A percentile compares a stretch with the other conserved stretches of the same genome.
phyloP scores from a whole-genome alignment of 1,139 yeast species.

The Blastobotrys proliferans region DNA sequence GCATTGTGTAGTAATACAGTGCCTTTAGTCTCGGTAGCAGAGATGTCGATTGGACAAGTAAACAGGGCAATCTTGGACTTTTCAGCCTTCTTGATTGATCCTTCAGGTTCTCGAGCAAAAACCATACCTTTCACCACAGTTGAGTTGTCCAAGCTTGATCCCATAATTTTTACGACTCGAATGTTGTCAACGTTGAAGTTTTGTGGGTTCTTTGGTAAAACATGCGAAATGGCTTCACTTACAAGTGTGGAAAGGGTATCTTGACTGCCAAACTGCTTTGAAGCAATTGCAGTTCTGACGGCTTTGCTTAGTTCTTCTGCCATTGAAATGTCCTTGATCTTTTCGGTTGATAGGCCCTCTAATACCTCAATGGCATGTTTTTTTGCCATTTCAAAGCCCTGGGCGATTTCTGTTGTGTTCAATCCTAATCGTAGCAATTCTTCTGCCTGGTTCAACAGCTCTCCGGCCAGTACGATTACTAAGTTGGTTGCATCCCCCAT shows the following conservation, averaged over 20 bases:
- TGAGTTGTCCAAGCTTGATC: conserved; percentile 69
- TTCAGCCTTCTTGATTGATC: conserved; percentile 62
- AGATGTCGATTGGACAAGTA: conserved; percentile 90
- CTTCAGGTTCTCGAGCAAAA: conserved; percentile 95
- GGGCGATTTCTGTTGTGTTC: conserved; percentile 83
- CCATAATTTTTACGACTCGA: conserved; percentile 96
- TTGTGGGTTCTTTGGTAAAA: conserved; percentile 63
- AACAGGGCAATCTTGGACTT: conserved; percentile 86
- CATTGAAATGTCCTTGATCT: conserved; percentile 55
- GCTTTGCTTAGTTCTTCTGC: conserved; percentile 63
- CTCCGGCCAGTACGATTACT: conserved; percentile 84
- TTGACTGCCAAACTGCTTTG: conserved; percentile 91
- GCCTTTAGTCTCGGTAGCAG: conserved; percentile 95
- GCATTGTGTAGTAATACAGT: conserved; percentile 95
- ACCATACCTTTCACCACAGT: conserved; percentile 95
- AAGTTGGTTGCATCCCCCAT: conserved; percentile 75
- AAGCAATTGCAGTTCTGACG: conserved; percentile 81
- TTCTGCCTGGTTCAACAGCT: conserved; percentile 77
- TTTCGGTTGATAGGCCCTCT: conserved; percentile 60
- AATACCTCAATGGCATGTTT: conserved; percentile 63
- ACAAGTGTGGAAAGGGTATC: conserved; percentile 72
- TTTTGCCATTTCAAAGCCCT: conserved; percentile 82
- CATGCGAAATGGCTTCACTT: conserved; percentile 78
- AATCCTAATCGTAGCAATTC: conserved; percentile 79
- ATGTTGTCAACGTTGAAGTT: conserved; percentile 85